Percentiles rank a stretch among this genome's conserved stretches.
phyloP scores from a whole-genome alignment of 2,329 filamentous ascomycete genomes.

The Neoarthrinium moseri region DNA sequence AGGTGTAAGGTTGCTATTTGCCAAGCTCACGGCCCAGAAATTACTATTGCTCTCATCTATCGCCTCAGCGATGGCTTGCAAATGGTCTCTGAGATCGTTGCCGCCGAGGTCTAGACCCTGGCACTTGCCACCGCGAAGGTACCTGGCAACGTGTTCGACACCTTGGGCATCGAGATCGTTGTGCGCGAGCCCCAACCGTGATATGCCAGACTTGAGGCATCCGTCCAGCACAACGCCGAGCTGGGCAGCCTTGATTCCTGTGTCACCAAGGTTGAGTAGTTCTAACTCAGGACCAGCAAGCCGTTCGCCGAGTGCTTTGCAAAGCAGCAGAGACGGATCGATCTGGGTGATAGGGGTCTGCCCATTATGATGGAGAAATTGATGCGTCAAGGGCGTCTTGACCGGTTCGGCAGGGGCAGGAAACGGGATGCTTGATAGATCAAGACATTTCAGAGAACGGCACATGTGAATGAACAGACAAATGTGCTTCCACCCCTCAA shows the following conservation, averaged over 20 bases:
- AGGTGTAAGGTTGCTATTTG: constrained; percentile 78
- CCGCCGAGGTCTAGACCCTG: constrained; percentile 87
- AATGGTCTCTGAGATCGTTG: constrained; percentile 65
- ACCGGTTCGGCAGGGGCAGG: constrained; percentile 39
- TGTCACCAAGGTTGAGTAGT: constrained; percentile 80
- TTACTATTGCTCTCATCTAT: constrained; percentile 50
- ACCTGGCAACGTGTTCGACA: constrained; percentile 72
- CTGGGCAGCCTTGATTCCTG: constrained; percentile 68
- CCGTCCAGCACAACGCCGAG: constrained; percentile 79
- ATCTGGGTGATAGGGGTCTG: constrained; percentile 29
- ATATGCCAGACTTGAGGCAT: constrained; percentile 73
- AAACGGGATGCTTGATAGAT: constrained; percentile 82
- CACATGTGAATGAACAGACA: constrained; percentile 89
- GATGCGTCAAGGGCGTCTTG: constrained; percentile 20
- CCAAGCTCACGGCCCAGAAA: constrained; percentile 80
- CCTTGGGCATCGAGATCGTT: constrained; percentile 76
- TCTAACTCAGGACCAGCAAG: constrained; percentile 75
- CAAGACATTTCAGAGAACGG: constrained; percentile 78
- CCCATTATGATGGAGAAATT: constrained; percentile 27
- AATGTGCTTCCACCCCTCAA: constrained; percentile 88
- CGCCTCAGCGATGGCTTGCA: constrained; percentile 51
- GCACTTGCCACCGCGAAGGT: constrained; percentile 73
- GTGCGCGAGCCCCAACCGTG: constrained; percentile 77
- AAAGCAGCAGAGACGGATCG: constrained; percentile 66
- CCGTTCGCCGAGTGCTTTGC: constrained; percentile 73